Percentiles rank a stretch among this genome's conserved stretches.
Conservation (phyloP, 2,329 filamentous ascomycete species). For the Colletotrichum sp. region DNA sequence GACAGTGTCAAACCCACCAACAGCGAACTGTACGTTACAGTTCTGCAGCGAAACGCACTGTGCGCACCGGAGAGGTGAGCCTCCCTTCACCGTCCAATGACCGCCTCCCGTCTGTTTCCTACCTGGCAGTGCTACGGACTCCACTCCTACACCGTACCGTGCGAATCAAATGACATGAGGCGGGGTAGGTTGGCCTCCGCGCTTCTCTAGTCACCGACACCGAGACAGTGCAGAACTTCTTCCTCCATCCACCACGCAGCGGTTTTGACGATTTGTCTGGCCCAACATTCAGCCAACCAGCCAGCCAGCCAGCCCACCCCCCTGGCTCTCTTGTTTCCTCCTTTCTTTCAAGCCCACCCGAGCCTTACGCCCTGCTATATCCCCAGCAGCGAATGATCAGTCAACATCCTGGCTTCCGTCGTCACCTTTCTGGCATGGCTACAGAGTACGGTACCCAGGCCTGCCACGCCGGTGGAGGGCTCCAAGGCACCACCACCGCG, state of each 20-base stretch:
- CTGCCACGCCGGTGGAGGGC: neutral
- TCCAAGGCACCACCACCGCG: neutral
- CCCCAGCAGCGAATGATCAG: neutral
- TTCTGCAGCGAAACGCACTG: neutral
- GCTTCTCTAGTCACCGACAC: neutral
- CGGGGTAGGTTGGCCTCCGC: neutral
- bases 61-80: neutral
- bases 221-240: neutral
- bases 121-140: neutral
- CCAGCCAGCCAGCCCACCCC: neutral
- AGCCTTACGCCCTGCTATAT: neutral
- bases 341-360: neutral
- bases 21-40: neutral
- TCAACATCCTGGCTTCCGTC: neutral
- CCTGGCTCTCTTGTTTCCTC: constrained; percentile 14
- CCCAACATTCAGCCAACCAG: neutral
- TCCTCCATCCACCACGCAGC: neutral
- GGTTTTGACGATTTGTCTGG: neutral
- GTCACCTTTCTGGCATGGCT: neutral
- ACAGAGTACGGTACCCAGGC: neutral
- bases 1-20: neutral
- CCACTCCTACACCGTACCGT: constrained; percentile 19
- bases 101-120: neutral
- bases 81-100: neutral
- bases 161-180: neutral